phyloP scores from a whole-genome alignment of 352 stramenopile genomes.

The Phytophthora megakarya region DNA sequence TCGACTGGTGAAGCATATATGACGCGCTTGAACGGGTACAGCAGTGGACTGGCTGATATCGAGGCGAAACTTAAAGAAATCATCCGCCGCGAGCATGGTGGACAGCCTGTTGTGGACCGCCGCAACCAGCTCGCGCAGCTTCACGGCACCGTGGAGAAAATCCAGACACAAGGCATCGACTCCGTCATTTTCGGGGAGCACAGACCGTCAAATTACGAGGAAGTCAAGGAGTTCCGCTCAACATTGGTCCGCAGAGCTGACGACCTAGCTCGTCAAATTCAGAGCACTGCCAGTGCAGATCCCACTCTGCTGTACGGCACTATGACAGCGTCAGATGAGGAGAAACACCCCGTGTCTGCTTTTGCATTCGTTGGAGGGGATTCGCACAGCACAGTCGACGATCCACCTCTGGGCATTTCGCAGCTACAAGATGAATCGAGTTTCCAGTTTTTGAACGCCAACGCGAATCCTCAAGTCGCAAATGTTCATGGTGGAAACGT shows the following conservation, averaged over 20 bases:
- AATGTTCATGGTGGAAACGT: constrained; percentile 28
- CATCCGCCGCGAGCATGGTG: constrained; percentile 49
- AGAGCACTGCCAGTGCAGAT: constrained; percentile 44
- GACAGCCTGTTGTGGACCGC: constrained; percentile 44
- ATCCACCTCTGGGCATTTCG: constrained; percentile 41
- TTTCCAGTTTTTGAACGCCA: constrained; percentile 55
- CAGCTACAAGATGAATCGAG: constrained; percentile 40
- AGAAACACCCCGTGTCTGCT: constrained; percentile 47
- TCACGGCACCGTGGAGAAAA: constrained; percentile 75
- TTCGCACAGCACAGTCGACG: constrained; percentile 29
- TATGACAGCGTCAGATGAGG: constrained; percentile 26
- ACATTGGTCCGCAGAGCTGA: constrained; percentile 69
- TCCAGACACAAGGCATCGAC: constrained; percentile 82
- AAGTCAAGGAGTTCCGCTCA: constrained; percentile 73
- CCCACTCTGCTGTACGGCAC: constrained; percentile 15
- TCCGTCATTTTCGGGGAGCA: constrained; percentile 77
- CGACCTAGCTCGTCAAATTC: constrained; percentile 65
- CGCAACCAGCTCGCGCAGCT: constrained; percentile 77
- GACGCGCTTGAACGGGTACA: constrained; percentile 51
- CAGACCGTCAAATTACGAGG: constrained; percentile 67
- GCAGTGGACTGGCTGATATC: constrained; percentile 46
- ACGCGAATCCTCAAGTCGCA: constrained; percentile 30
- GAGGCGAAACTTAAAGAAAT: constrained; percentile 61
- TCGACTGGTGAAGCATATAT: constrained; percentile 45
- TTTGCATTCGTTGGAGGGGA: constrained; percentile 59